Evolutionary conservation across 805 yeast genomes (phyloP), one percentile per base, ranked within the genome.

Genomic region (Wickerhamomyces sydowiorum): DNA sequence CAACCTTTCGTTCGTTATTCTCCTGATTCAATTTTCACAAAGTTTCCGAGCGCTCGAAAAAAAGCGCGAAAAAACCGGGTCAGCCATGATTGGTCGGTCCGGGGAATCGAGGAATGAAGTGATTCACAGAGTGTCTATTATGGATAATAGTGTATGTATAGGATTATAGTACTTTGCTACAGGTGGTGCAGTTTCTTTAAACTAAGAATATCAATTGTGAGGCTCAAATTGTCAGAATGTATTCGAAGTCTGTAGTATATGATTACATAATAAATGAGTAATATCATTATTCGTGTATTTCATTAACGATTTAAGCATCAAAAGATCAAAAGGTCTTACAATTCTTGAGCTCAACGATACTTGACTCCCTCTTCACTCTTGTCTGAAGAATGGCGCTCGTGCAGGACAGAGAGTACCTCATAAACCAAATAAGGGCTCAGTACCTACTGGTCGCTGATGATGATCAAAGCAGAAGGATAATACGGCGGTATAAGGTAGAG

Each of bases 391-490:
- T 57, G 60, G 37, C 54, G 3, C 45, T 51, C 6, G 38, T 48
- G 5, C 50, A 42, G 38, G 46, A 44, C 15, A 25, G 32, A 4
- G 43, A 41, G 4, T 27, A 30, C 22, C 39, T 48, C 3, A 15
- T 57, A 37, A 57, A 54, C 40, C 45, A 45, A 7, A 39, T 57
- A 4, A 42, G 61, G 19, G 43, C 50, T 5, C 56, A 48, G 38
- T 57, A 48, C 35, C 49, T 57, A 3, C 15, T 35, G 1, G 28
- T 36, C 1, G 45, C 37, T 3, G 57, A 53, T 20, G 52, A 50
- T 8, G 61, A 57, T 10, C 60, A 54, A 43, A 42, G 54, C 12
- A 45, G 37, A 14, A 40, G 61, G 14, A 43, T 54, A 14, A 51
- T 57, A 25, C 40, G 57, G 25, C 58, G 57, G 14, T 51, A 35